Percentiles rank a stretch among this genome's conserved stretches.
phyloP scores from a whole-genome alignment of 208 protist species.

The Acanthamoeba pearcei region DNA sequence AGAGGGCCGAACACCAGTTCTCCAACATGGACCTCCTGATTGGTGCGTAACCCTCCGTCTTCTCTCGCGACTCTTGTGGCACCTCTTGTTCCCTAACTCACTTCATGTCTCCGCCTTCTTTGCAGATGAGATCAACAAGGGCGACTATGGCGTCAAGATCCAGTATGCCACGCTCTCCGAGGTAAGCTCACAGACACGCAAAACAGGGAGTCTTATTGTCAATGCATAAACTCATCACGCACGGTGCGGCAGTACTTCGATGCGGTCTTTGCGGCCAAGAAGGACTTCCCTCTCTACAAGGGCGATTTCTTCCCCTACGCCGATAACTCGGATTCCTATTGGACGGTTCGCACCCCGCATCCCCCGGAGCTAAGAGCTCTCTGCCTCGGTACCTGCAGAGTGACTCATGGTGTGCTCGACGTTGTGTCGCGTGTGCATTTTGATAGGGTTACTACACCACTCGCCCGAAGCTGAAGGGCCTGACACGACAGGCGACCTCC shows the following conservation, averaged over 20 bases:
- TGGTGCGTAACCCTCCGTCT: neutral
- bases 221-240: no score
- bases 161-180: slow-evolving; percentile 74
- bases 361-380: neutral
- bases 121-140: slow-evolving; percentile 76
- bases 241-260: slow-evolving; percentile 84
- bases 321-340: slow-evolving; percentile 84
- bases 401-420: neutral
- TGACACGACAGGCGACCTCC: slow-evolving; percentile 41
- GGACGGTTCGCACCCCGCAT: slow-evolving; percentile 75
- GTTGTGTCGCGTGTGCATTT: neutral
- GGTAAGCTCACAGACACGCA: neutral
- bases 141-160: slow-evolving; percentile 66
- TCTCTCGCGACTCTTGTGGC: no score
- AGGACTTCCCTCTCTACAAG: slow-evolving; percentile 78
- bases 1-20: slow-evolving; percentile 82
- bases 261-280: slow-evolving; percentile 64
- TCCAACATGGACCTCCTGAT: slow-evolving; percentile 85
- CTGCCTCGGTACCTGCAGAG: neutral
- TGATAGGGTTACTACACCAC: slow-evolving; percentile 82
- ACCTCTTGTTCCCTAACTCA: neutral
- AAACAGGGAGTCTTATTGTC: neutral
- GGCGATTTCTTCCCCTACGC: slow-evolving; percentile 88
- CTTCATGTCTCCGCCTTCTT: neutral
- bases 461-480: slow-evolving; percentile 80